Conservation (phyloP, 345 rosid genomes). For the Eucalyptus urophylla region DNA sequence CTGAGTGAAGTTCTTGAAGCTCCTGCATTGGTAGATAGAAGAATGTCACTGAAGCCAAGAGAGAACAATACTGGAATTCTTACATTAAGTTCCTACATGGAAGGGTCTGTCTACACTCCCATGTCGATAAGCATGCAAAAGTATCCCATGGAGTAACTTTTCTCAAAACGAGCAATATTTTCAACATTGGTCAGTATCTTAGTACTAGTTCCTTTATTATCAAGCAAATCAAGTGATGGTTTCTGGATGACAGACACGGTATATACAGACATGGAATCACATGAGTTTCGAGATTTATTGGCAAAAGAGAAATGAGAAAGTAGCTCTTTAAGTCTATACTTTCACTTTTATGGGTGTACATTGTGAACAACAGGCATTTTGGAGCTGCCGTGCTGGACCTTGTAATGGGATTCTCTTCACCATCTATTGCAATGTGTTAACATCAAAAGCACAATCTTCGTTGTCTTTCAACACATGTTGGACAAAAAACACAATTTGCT, state of each 20-base stretch:
- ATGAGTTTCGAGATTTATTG: not conserved
- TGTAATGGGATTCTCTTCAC: not conserved
- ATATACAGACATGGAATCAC: not conserved
- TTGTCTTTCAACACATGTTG: not conserved
- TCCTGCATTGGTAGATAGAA: conserved; percentile 31
- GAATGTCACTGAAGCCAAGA: not conserved
- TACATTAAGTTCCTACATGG: not conserved
- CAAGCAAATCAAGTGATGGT: not conserved
- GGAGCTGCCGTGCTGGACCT: not conserved
- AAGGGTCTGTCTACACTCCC: not conserved
- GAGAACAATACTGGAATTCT: not conserved
- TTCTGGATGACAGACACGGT: not conserved
- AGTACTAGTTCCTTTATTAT: not conserved
- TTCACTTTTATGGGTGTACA: not conserved
- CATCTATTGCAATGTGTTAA: not conserved
- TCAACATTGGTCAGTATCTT: not conserved
- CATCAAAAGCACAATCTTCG: not conserved
- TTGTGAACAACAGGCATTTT: not conserved
- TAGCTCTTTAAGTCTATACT: not conserved
- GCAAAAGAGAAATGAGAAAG: not conserved
- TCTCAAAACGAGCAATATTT: not conserved
- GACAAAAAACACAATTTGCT: not conserved
- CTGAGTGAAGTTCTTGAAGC: conserved; percentile 82
- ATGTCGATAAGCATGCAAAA: not conserved
- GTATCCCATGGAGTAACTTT: not conserved